Base-by-base conservation (phyloP, 768 basidiomycete genomes). In the Rubroboletus pulcherrimus region DNA sequence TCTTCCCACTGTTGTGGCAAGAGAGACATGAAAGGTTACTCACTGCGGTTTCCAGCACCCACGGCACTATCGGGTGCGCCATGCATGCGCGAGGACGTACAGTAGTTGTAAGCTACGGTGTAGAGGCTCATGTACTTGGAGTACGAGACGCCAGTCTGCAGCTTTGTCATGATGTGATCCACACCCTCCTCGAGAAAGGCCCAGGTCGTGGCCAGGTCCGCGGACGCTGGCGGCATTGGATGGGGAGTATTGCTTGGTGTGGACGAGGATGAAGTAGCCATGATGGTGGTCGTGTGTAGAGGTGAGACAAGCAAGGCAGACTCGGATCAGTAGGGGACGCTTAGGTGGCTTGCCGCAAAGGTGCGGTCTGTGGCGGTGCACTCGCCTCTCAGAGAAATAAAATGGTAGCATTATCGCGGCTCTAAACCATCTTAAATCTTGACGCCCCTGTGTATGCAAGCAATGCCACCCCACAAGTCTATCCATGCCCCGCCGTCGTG, bases 51-150 rank as follows among this genome's bases (percentile, higher is more conserved):
- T 5, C 76, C 73, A 17, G 73, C 56, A 10, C 72, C 69, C 3
- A 71, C 63, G 24, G 52, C 30, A n/a, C 66, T 64, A 26, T 76
- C 73, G 19, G 76, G 73, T 24, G 67, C 74, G 45, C 78, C 78
- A 64, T 81, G 82, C 85, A 87, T 88, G 71, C 86, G 87, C 4
- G 89, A 89, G 30, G 89, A 89, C 29, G 92, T 98, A 69, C 97
- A 99, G 71, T 96, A 98, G 77, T 98, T 98, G 79, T 99, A 98
- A 9, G 92, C 90, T 50, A 93, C 91, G 24, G 94, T 96, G 74
- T 98, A 93, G 56, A 85, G 77, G 59, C 71, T 81, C 91, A 89
- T 93, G 70, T 93, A 92, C 79, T 85, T 91, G 57, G 89, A 88
- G 74, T 90, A 91, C 21, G 91, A 91, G 51, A 93, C 87, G 57